A percentile compares a stretch with the other conserved stretches of the same genome.
Conservation (phyloP, 2,329 filamentous ascomycete species). For the Xylariaceae sp. region DNA sequence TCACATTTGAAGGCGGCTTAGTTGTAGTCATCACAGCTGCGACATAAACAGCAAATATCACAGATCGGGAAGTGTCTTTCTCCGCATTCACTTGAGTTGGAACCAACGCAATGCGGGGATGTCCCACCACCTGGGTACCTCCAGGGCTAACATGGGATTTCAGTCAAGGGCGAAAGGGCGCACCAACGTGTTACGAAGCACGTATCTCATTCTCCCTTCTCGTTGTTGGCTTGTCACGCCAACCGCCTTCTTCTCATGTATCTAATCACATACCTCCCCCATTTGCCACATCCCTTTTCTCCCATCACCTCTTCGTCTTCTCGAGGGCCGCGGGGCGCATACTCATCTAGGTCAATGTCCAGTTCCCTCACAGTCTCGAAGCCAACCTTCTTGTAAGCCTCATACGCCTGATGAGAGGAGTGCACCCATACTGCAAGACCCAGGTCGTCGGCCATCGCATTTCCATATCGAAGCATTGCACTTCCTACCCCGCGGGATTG, state of each 20-base stretch:
- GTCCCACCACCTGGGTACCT: no score
- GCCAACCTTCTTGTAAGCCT: constrained; percentile 14
- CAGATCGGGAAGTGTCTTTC: no score
- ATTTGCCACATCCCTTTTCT: constrained; percentile 6
- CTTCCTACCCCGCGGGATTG: constrained; percentile 14
- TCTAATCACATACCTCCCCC: constrained; percentile 18
- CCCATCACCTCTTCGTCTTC: constrained; percentile 14
- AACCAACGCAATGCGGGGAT: no score
- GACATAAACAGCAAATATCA: no score
- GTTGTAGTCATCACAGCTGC: no score
- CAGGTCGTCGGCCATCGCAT: constrained; percentile 11
- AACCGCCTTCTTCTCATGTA: constrained; percentile 15
- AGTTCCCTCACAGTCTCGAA: constrained; percentile 13
- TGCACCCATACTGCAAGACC: constrained; percentile 15
- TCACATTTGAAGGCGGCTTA: no score
- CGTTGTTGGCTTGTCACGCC: no score
- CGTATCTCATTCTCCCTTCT: no score
- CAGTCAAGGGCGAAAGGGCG: no score
- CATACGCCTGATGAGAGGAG: constrained; percentile 18
- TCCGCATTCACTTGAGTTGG: no score
- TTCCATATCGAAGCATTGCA: constrained; percentile 13
- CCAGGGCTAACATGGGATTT: no score
- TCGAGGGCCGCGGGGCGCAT: constrained; percentile 13
- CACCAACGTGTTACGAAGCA: no score
- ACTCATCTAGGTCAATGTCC: constrained; percentile 17